These are phyloP conservation scores for Wickerhamomyces hampshirensis DNA, from an alignment of 805 yeast genomes.

Conservation along the genomic window DNA sequence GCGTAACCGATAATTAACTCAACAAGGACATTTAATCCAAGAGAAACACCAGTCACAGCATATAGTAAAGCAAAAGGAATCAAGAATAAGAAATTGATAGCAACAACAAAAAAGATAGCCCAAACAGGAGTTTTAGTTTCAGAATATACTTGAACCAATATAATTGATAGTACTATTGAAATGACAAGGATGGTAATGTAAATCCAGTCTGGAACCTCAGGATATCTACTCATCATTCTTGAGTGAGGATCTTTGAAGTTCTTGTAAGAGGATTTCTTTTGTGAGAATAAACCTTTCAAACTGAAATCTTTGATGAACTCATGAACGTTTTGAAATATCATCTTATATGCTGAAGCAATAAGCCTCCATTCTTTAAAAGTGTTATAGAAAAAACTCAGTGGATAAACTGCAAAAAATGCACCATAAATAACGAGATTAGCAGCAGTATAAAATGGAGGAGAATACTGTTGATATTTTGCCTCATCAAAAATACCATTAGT, in stretches of 20 bases:
- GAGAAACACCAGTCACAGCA: slow-evolving; percentile 42
- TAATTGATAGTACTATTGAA: slow-evolving; percentile 41
- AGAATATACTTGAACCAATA: slow-evolving; percentile 40
- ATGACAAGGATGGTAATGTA: slow-evolving; percentile 35
- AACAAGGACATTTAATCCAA: slow-evolving; percentile 48
- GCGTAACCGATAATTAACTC: slow-evolving; percentile 56
- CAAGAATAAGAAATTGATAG: slow-evolving; percentile 44
- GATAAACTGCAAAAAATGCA: slow-evolving; percentile 39
- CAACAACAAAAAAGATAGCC: slow-evolving; percentile 51
- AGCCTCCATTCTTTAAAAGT: slow-evolving; percentile 41
- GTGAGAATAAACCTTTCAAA: slow-evolving; percentile 2
- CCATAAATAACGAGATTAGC: slow-evolving; percentile 58
- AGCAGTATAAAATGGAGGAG: slow-evolving; percentile 65
- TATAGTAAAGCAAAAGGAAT: slow-evolving; percentile 46
- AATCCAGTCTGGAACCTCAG: slow-evolving; percentile 56
- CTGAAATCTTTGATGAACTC: slow-evolving; percentile 5
- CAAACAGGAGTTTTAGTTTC: slow-evolving; percentile 51
- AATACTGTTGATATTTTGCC: slow-evolving; percentile 44
- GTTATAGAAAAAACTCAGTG: slow-evolving; percentile 47
- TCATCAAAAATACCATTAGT: slow-evolving; percentile 40
- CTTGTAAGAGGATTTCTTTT: slow-evolving; percentile 1
- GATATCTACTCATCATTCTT: slow-evolving; percentile 49
- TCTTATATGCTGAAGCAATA: not conserved
- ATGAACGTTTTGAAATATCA: slow-evolving; percentile 1
- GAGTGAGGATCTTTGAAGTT: slow-evolving; percentile 40